phyloP scores from a whole-genome alignment of 331 rosid genomes.

The Malus hybrid region DNA sequence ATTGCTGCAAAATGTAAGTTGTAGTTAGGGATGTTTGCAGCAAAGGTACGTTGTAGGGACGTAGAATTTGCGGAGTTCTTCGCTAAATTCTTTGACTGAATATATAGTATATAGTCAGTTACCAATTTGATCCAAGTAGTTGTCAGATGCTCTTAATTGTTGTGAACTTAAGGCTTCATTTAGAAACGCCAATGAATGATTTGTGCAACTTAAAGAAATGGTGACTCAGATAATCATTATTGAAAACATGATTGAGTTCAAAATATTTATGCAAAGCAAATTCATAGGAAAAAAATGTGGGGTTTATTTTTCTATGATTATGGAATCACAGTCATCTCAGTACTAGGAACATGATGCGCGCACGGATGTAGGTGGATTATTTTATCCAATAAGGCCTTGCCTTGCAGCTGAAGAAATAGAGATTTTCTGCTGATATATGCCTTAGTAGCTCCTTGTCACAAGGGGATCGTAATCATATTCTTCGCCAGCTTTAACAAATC shows the following conservation, averaged over 20 bases:
- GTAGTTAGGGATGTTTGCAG: neutral
- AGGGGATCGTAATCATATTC: conserved; percentile 74
- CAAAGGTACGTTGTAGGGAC: neutral
- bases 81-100: neutral
- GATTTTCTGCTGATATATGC: conserved; percentile 9
- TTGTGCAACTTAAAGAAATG: neutral
- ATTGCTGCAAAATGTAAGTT: neutral
- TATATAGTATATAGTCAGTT: neutral
- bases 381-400: conserved; percentile 20
- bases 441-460: conserved; percentile 29
- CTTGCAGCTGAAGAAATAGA: conserved; percentile 16
- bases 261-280: too few relatives aligned
- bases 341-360: conserved; percentile 1
- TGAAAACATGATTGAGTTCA: neutral
- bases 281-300: too few relatives aligned
- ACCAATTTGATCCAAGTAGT: neutral
- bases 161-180: neutral
- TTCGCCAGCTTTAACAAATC: conserved; percentile 83
- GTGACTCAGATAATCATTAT: neutral
- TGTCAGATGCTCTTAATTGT: neutral
- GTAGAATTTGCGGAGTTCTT: neutral
- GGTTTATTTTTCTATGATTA: neutral
- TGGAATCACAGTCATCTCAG: neutral
- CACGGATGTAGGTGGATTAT: conserved; percentile 12
- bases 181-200: neutral